Evolutionary conservation across 495 filamentous ascomycete genomes (phyloP), one percentile per base, ranked within the genome.

Genomic region (Lepraria neglecta): DNA sequence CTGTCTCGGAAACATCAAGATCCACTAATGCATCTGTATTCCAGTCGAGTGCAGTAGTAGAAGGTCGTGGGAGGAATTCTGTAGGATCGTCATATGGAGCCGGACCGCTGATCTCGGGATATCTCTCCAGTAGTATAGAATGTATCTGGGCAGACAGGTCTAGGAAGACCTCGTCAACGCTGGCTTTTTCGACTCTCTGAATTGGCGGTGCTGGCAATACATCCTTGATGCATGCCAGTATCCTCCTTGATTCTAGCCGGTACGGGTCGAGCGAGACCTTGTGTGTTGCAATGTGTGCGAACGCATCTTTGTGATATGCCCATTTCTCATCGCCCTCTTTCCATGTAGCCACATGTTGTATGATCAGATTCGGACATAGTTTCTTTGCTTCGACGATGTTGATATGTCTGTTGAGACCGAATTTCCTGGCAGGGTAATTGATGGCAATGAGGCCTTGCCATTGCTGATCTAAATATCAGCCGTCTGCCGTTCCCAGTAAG

Each of bases 251-350:
- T 72, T 97, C 84, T 28, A 86, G 82, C 35, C 95, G 81, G 73
- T 98, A 98, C 31, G 91, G 91, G 72, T 98, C 94, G 45, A 98
- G 75, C 9, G 87, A 91, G 27, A 97, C 92, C 72, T 98, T 98
- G 68, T 95, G 87, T 33, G 88, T 92, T 6, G 80, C 84, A 59
- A 97, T 92, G 68, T 87, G 84, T 42, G 69, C 77, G 53, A 72
- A 79, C 14, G 88, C 85, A 70, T 95, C 89, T n/a, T 87, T 82
- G 46, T 86, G 84, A 72, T 98, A 98, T 14, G 85, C 87, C 94
- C 94, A 97, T 66, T 82, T 86, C 56, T 85, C 87, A 43, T 96
- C 89, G 0, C 95, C 95, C 68, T 96, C 91, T 65, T 84, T 83
- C 84, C 95, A 98, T 3, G 92, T 97, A 33, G 94, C 92, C 24